phyloP scores from a whole-genome alignment of 2,329 filamentous ascomycete species.

The Pseudogymnoascus sp. region DNA sequence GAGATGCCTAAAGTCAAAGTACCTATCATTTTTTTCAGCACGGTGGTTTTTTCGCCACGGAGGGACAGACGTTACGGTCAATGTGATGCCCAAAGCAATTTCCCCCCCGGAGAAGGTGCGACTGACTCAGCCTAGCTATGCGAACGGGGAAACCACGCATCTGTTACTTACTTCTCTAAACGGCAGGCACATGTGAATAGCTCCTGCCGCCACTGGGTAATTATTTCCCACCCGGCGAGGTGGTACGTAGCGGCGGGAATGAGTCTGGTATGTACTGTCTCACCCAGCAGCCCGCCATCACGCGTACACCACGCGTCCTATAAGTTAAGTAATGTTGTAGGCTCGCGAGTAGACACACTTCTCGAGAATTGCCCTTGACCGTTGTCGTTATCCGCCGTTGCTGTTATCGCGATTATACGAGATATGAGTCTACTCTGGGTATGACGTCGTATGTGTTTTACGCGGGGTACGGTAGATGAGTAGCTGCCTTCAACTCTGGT shows the following conservation, averaged over 20 bases:
- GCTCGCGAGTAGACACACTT: neutral
- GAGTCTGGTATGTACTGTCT: neutral
- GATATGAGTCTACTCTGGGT: neutral
- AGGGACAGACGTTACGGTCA: too few relatives aligned
- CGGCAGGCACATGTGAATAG: neutral
- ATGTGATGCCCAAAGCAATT: neutral
- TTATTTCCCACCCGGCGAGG: neutral
- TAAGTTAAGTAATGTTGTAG: neutral
- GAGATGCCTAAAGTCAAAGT: too few relatives aligned
- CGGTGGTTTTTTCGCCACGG: too few relatives aligned
- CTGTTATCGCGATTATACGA: neutral
- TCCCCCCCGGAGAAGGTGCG: neutral
- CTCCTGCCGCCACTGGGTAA: neutral
- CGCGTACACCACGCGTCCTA: too few relatives aligned
- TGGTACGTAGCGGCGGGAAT: neutral
- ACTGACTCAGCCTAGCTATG: neutral
- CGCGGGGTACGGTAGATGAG: neutral
- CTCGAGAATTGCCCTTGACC: neutral
- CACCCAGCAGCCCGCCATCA: neutral
- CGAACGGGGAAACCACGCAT: neutral
- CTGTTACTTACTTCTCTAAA: neutral
- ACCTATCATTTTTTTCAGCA: too few relatives aligned
- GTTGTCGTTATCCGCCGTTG: neutral
- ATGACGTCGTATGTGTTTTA: neutral
- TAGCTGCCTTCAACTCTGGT: neutral